These are phyloP conservation scores for Ramalina intermedia DNA, from an alignment of 495 filamentous ascomycete genomes.

Conservation along the genomic window DNA sequence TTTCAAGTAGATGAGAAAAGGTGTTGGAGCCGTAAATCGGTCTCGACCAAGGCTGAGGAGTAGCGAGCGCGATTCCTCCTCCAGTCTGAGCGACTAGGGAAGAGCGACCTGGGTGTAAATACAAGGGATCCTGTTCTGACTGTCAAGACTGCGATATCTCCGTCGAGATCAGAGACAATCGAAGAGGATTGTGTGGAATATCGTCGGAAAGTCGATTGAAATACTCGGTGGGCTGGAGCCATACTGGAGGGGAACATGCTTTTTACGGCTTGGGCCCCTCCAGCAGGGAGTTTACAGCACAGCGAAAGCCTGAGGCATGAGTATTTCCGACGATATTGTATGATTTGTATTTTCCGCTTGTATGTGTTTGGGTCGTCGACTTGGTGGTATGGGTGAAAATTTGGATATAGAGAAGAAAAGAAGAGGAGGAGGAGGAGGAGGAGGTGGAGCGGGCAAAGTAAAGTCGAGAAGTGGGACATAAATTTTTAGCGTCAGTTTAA, in stretches of 20 bases:
- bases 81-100: constrained; percentile 16
- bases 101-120: constrained; percentile 11
- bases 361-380: constrained; percentile 35
- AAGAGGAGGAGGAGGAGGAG: constrained; percentile 17
- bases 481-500: constrained; percentile 1
- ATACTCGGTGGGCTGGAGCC: constrained; percentile 59
- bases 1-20: too few species aligned
- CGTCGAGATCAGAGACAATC: constrained; percentile 22
- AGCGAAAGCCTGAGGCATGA: constrained; percentile 75
- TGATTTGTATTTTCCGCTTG: constrained; percentile 17
- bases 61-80: constrained; percentile 12
- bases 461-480: constrained; percentile 7
- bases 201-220: constrained; percentile 58
- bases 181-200: constrained; percentile 36
- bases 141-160: background rate
- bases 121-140: background rate
- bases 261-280: constrained; percentile 28
- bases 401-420: constrained; percentile 23
- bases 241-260: constrained; percentile 61
- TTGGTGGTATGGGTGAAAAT: constrained; percentile 46
- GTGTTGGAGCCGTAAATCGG: background rate
- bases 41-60: background rate
- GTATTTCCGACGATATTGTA: constrained; percentile 65
- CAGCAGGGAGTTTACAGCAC: constrained; percentile 88
- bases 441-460: constrained; percentile 4